Evolutionary conservation across 2,329 filamentous ascomycete genomes (phyloP), one percentile per base, ranked within the genome.

Genomic region (Nemania sp.): DNA sequence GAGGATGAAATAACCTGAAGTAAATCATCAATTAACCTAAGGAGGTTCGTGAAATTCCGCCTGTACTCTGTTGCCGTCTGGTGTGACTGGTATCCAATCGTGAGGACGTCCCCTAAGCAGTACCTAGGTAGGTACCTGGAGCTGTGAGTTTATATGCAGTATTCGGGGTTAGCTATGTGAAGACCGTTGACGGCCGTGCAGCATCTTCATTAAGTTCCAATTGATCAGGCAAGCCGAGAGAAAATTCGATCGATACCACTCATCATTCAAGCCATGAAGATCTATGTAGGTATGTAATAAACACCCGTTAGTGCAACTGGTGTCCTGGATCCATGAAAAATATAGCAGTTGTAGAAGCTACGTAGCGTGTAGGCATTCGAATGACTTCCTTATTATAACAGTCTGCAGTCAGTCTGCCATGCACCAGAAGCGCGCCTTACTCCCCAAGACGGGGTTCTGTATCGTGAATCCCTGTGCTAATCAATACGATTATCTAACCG

Each of bases 1-100:
- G 66, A 52, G 53, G 59, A 32, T 57, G 70, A 41, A 62, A 35
- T 10, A 65, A n/a, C n/a, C n/a, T n/a, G n/a, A n/a, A 53, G 56
- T 20, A 32, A 56, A 62, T 69, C 71, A 73, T 74, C 41, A 52
- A 65, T 45, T 45, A n/a, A 47, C 35, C 22, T 24, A 3, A 20
- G 15, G 27, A 32, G 41, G 32, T 7, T 41, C 66, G 58, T 20
- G 35, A 2, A 18, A 27, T 32, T 20, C 24, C 10, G 20, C 27
- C n/a, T 27, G 24, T 8, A 32, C 20, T 24, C 27, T 35, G 52
- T 10, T 24, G 22, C 24, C 27, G 11, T 45, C 41, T 27, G 10
- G 22, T 8, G 32, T 35, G 26, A n/a, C 8, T 13, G 26, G 22
- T 52, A 35, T 38, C 55, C 18, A 52, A 45, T 24, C 22, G n/a